Evolutionary conservation across 495 filamentous ascomycete genomes (phyloP), one percentile per base, ranked within the genome.

Genomic region (Tuber brumale): DNA sequence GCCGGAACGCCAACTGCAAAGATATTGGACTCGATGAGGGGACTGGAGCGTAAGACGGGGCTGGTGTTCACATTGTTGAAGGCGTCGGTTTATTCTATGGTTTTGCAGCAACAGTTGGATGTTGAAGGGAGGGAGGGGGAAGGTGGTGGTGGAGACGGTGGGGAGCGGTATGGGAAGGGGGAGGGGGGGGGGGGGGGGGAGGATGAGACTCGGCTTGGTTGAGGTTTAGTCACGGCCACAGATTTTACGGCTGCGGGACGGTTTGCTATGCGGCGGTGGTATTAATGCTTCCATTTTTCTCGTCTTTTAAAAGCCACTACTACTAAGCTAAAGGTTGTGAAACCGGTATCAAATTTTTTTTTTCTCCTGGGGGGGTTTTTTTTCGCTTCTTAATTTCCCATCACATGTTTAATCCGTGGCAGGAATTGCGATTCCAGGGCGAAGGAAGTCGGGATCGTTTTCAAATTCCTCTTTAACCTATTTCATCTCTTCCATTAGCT

Each of bases 81-180:
- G 86, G 95, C 95, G 45, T 97, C 95, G 85, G 95, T 98, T 71
- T 98, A 98, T 84, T 95, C 92, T 83, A 97, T 99, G 86, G 94
- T 99, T 79, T 84, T 99, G 86, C 94, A 98, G 88, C 94, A 97
- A 87, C 92, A 97, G 89, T 76, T 85, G 73, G 76, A 84, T 72
- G 76, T 82, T 61, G 76, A 83, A 69, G 66, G 77, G 69, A 71
- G 79, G n/a, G 78, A 81, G 51, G 76, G 76, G 69, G 69, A 42
- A 76, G 70, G 79, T 35, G 74, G 74, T 27, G 75, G 66, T 57
- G 73, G 70, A 37, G 75, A 72, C 19, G 44, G 83, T 83, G 79
- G 80, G 9, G 72, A 84, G 75, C 82, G 80, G 45, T 74, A 74
- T n/a, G 80, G 76, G 66, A 83, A 80, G 8, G 85, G 84, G 73